Percentiles rank a stretch among this genome's conserved stretches.
phyloP scores from a whole-genome alignment of 768 basidiomycete genomes.

The Trametes cingulata region DNA sequence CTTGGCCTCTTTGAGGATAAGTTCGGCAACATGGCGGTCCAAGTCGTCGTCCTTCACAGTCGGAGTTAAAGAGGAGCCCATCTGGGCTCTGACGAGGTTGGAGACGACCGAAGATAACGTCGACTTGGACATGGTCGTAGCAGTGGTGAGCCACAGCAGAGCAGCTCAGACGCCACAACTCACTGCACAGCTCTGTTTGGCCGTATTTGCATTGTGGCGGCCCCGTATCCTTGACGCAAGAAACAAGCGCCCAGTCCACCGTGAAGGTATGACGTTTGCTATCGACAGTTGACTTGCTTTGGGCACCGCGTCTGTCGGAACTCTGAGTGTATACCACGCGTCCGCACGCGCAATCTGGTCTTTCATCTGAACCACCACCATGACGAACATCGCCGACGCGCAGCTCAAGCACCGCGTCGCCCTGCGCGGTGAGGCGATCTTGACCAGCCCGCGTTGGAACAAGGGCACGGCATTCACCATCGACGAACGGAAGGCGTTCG shows the following conservation, averaged over 20 bases:
- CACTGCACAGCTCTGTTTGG: slow-evolving; percentile 6
- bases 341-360: background rate
- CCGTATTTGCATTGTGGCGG: slow-evolving; percentile 9
- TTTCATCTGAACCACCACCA: slow-evolving; percentile 8
- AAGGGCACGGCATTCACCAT: slow-evolving; percentile 81
- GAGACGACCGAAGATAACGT: slow-evolving; percentile 87
- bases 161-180: background rate
- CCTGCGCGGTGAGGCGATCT: slow-evolving; percentile 59
- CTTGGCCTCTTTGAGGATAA: slow-evolving; percentile 92
- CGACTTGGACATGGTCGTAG: slow-evolving; percentile 41
- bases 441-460: slow-evolving; percentile 68
- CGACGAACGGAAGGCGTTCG: slow-evolving; percentile 68
- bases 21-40: slow-evolving; percentile 87
- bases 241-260: background rate
- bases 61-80: slow-evolving; percentile 63
- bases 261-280: background rate
- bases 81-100: slow-evolving; percentile 72
- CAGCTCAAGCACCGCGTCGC: slow-evolving; percentile 39
- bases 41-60: slow-evolving; percentile 80
- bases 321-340: too few species aligned
- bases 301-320: too few species aligned
- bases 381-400: slow-evolving; percentile 7
- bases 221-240: background rate
- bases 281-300: too few species aligned
- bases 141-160: background rate